A percentile compares a stretch with the other conserved stretches of the same genome.
phyloP scores from a whole-genome alignment of 345 rosid genomes.

The Trapa bicornis region DNA sequence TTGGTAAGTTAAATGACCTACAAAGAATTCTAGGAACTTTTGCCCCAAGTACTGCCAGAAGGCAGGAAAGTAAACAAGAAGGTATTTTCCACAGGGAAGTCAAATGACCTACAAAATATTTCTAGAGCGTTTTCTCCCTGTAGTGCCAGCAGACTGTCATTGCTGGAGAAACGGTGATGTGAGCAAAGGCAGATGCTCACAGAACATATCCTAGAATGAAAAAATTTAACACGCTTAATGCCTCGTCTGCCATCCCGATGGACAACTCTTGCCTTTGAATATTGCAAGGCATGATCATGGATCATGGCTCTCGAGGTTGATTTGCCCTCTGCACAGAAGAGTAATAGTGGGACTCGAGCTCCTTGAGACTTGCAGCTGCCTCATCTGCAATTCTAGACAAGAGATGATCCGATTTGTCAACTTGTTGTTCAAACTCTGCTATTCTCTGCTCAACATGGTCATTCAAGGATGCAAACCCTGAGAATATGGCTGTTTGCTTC shows the following conservation, averaged over 20 bases:
- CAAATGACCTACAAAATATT: too few species aligned
- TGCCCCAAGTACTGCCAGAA: too few species aligned
- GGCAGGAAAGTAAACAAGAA: too few species aligned
- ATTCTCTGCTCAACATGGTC: conserved; percentile 79
- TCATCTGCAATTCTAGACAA: conserved; percentile 66
- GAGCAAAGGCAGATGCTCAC: neutral
- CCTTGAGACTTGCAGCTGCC: conserved; percentile 84
- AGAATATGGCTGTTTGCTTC: conserved; percentile 81
- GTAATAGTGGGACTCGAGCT: conserved; percentile 69
- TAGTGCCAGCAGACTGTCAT: neutral
- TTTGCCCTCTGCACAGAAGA: conserved; percentile 47
- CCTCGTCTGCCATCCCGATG: neutral
- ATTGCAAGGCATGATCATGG: neutral
- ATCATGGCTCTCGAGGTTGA: conserved; percentile 3
- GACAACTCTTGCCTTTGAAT: neutral
- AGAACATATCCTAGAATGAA: neutral
- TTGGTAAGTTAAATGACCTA: too few species aligned
- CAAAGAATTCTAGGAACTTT: too few species aligned
- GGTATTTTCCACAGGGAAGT: too few species aligned
- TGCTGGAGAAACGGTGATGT: neutral
- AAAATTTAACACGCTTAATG: neutral
- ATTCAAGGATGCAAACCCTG: conserved; percentile 86
- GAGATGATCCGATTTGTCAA: conserved; percentile 47
- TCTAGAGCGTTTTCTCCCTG: too few species aligned
- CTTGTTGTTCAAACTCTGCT: conserved; percentile 44